Evolutionary conservation across 495 filamentous ascomycete genomes (phyloP), one percentile per base, ranked within the genome.

Genomic region (Penicillium paxilli): DNA sequence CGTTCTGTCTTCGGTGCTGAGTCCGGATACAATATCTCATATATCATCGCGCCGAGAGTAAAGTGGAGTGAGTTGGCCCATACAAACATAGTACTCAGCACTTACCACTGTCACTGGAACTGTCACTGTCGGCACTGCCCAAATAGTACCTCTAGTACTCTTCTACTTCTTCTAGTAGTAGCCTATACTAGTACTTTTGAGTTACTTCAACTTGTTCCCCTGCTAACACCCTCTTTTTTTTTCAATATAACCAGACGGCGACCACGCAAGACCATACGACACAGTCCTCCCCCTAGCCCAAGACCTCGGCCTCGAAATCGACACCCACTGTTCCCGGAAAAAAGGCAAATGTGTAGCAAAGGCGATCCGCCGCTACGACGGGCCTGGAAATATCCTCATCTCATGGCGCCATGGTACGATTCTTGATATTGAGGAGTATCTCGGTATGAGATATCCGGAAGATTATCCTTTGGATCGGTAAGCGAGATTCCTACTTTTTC

Each of bases 211-310:
- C 30, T 10, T 12, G 10, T 12, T 32, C 4, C 30, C 2, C n/a
- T 14, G 10, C 35, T 38, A 16, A 38, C 35, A 25, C 12, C 22
- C 3, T 3, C 20, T 46, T 28, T 16, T 16, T 3, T 30, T 46
- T 28, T 16, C 21, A 46, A 10, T 37, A 2, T 20, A 22, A 14
- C 51, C 48, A 81, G 79, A 72, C 51, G 80, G 79, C 46, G 49
- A 54, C 7, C 70, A 74, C 40, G 51, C 62, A 14, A 75, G 80
- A n/a, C 67, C 80, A 7, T 78, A 74, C 40, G 60, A 76, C 12
- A 83, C 80, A 5, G 75, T 81, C 24, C 54, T 58, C 20, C 79
- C 78, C 0, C 62, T 83, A n/a, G 72, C 80, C 0, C 41, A 59
- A 11, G 76, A 81, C 49, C 71, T 83, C 21, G 73, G 72, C 12